Evolutionary conservation across 2,329 filamentous ascomycete species (phyloP).

Genomic region (Aspergillus sojae): DNA sequence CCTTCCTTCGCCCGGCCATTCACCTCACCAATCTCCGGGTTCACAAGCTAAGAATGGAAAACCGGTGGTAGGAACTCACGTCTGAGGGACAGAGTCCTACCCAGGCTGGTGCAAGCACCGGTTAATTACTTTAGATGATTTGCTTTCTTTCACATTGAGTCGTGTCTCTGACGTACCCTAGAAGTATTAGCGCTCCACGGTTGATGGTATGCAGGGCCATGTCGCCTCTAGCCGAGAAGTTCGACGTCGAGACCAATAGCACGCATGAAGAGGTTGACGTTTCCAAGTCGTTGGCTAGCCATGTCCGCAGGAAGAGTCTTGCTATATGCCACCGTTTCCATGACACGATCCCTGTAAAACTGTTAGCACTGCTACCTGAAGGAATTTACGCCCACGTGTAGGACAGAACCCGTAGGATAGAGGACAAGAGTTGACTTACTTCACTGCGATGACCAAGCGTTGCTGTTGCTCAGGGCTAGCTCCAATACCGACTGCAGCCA

Average conservation of each 20-base stretch:
- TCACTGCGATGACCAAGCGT: conserved; percentile 89
- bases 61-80: background rate
- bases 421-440: conserved; percentile 50
- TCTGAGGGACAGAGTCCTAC: background rate
- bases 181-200: background rate
- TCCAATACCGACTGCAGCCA: conserved; percentile 91
- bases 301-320: conserved; percentile 89
- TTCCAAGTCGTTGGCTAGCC: conserved; percentile 78
- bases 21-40: background rate
- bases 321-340: conserved; percentile 86
- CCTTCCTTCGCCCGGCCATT: background rate
- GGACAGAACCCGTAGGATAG: conserved; percentile 12
- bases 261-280: conserved; percentile 98
- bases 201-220: background rate
- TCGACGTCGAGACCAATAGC: conserved; percentile 98
- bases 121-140: background rate
- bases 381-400: background rate
- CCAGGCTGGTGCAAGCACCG: background rate
- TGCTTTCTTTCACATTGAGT: background rate
- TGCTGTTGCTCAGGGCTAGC: conserved; percentile 95
- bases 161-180: background rate
- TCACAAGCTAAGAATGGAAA: background rate
- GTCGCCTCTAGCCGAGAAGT: conserved; percentile 56
- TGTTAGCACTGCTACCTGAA: conserved; percentile 19
- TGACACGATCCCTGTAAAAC: conserved; percentile 72